phyloP scores from a whole-genome alignment of 176 grass and related monocot species.

The Urochloa ruziziensis region DNA sequence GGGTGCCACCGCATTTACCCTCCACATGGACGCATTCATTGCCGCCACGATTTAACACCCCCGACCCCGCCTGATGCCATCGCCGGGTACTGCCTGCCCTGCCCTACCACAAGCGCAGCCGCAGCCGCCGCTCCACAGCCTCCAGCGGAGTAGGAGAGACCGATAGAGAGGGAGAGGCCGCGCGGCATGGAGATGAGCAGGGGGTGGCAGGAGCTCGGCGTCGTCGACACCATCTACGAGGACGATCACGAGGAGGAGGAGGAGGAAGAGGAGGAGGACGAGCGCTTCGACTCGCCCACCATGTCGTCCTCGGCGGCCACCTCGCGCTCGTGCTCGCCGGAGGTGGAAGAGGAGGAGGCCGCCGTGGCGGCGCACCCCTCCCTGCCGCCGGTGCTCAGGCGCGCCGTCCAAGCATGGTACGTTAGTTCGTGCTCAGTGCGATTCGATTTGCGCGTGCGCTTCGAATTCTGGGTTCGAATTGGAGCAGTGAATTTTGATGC shows the following conservation, averaged over 20 bases:
- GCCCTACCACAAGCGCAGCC: slow-evolving; percentile 1
- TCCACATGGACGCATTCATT: slow-evolving; percentile 98
- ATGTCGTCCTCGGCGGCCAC: slow-evolving; percentile 33
- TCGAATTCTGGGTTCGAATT: not conserved
- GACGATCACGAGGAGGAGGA: slow-evolving; percentile 72
- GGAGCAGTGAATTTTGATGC: not conserved
- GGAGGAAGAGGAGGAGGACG: slow-evolving; percentile 41
- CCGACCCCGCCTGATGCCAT: slow-evolving; percentile 3
- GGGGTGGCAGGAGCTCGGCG: slow-evolving; percentile 74
- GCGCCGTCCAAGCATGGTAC: slow-evolving; percentile 61
- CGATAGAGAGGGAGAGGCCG: not conserved
- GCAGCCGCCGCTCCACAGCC: not conserved
- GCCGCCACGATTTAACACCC: slow-evolving; percentile 56
- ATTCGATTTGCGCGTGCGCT: not conserved
- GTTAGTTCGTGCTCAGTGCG: not conserved
- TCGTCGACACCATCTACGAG: slow-evolving; percentile 98
- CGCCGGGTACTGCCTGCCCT: not conserved
- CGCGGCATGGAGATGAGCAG: slow-evolving; percentile 54
- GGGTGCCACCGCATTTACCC: slow-evolving; percentile 68
- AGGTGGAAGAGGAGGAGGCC: not conserved
- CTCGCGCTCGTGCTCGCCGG: slow-evolving; percentile 35
- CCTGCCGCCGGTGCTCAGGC: slow-evolving; percentile 49
- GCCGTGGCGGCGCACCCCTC: not conserved
- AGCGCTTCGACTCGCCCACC: slow-evolving; percentile 62
- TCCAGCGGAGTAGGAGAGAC: not conserved